Evolutionary conservation across 1,284 basidiomycete species (phyloP), one percentile per base, ranked within the genome.

Genomic region (Dichomitus squalens): DNA sequence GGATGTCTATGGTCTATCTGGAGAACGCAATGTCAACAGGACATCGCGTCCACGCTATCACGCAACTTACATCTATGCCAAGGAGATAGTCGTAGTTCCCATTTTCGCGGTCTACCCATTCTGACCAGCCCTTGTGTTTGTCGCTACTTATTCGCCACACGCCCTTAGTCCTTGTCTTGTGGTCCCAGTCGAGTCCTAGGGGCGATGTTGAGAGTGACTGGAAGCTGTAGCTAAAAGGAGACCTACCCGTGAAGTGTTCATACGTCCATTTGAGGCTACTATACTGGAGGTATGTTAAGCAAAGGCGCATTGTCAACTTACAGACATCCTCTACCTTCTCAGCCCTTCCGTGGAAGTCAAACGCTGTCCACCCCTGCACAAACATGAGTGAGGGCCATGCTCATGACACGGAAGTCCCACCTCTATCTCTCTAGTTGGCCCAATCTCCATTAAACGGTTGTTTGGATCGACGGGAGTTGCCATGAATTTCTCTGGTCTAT

Each of bases 1-100:
- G 90, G 91, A 72, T 97, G 92, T 16, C 86, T 79, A 73, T 95
- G 89, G 71, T 97, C 91, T 64, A 96, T 88, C 90, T 92, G 57
- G 14, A 43, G 3, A 55, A 29, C 40, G 29, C 23, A 4, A 7
- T 46, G n/a, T 21, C 9, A 21, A 25, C 48, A 31, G 36, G n/a
- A 3, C 47, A 52, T 21, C 8, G 14, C 35, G 20, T 38, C 9
- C 12, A 51, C 12, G 25, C 11, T 7, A 12, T 5, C 12, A 34
- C 8, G n/a, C 38, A 9, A 75, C 79, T 59, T 60, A 89, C 88
- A 72, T 90, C 84, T 31, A 77, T 68, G 36, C 90, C 90, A 9
- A 92, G 83, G 40, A 96, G 78, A 78, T 90, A 92, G 65, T 92
- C 89, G 68, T 89, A 92, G 66, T 92, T 92, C 51, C 88, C 90